Base-by-base conservation (phyloP, 2,329 filamentous ascomycete genomes). In the Reticulascus tulasneorum region DNA sequence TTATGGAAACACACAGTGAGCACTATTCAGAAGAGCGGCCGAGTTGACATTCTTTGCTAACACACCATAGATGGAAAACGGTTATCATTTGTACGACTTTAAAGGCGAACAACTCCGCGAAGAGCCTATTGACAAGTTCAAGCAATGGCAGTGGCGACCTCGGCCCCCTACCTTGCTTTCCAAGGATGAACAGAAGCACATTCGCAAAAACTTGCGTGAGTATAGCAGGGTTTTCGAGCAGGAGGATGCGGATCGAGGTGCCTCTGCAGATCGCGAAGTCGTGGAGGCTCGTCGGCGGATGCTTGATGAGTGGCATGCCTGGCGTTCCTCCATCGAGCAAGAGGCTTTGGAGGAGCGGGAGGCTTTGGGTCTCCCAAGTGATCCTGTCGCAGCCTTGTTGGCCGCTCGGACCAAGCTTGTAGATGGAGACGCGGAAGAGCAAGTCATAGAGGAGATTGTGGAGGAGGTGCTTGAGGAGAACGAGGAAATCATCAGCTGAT, bases 71-170 rank as follows among this genome's bases (percentile, higher is more conserved):
- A 95, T 97, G 88, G 93, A 98, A 73, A 98, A 97, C 61, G 93
- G 93, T 47, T 98, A 95, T 73, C 91, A 97, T 63, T 71, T 98
- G 44, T 97, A 96, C 76, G 90, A 94, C 60, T 98, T 98, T 78
- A 86, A 82, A 62, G 94, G 93, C 47, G 83, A 86, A 52, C 77
- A 84, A 36, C 79, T 98, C 36, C 83, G 89, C 40, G 94, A 98
- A 67, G 87, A 96, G 64, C 83, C 82, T 33, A 76, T 94, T 40
- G 93, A 98, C 49, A 94, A 94, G 66, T 97, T 98, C 79, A 96
- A 96, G 78, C 93, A 98, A 65, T 87, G 90, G 67, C 66, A 86
- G 46, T 98, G 93, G 93, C 85, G 93, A 28, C 93, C 93, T 15
- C 85, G 93, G 27, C 93, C 93, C 15, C 62, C 86, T 7, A 93